Conservation (phyloP, 345 rosid species). For the Diplotaxis tenuifolia region DNA sequence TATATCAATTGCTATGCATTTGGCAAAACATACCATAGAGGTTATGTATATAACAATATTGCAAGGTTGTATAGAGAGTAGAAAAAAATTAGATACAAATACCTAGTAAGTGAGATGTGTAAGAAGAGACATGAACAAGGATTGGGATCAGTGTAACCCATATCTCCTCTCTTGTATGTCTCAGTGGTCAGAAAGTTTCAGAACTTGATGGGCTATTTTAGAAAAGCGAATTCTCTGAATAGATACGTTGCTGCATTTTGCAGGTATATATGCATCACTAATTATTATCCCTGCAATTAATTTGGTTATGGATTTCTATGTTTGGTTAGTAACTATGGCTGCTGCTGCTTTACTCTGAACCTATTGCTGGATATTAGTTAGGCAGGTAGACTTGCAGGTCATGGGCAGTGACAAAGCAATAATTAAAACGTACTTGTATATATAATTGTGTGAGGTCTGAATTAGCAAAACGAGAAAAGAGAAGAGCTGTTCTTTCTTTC, state of each 20-base stretch:
- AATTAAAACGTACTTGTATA: not conserved
- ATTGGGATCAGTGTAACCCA: constrained; percentile 42
- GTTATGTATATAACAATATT: constrained; percentile 5
- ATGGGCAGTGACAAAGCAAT: constrained; percentile 35
- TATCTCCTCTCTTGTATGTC: constrained; percentile 35
- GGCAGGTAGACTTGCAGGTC: constrained; percentile 34
- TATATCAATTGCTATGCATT: constrained; percentile 7
- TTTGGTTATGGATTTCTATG: constrained; percentile 37
- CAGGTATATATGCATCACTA: not conserved
- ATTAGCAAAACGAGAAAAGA: constrained; percentile 4
- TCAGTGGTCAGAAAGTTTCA: constrained; percentile 34
- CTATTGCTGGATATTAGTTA: constrained; percentile 39
- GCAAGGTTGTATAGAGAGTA: not conserved
- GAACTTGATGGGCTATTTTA: constrained; percentile 38
- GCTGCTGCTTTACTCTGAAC: constrained; percentile 35
- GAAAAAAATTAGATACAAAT: not conserved
- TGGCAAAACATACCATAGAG: constrained; percentile 25
- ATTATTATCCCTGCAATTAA: constrained; percentile 21
- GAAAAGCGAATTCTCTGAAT: constrained; percentile 33
- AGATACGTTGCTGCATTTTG: constrained; percentile 8
- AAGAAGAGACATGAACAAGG: constrained; percentile 32
- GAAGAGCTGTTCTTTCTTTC: not conserved
- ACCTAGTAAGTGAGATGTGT: constrained; percentile 23
- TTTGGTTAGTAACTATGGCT: constrained; percentile 39
- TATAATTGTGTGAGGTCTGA: constrained; percentile 21